Percentiles rank a stretch among this genome's conserved stretches.
These are phyloP conservation scores for Ilyonectria mors-panacis DNA, from an alignment of 2,329 filamentous ascomycete genomes.

Conservation along the genomic window DNA sequence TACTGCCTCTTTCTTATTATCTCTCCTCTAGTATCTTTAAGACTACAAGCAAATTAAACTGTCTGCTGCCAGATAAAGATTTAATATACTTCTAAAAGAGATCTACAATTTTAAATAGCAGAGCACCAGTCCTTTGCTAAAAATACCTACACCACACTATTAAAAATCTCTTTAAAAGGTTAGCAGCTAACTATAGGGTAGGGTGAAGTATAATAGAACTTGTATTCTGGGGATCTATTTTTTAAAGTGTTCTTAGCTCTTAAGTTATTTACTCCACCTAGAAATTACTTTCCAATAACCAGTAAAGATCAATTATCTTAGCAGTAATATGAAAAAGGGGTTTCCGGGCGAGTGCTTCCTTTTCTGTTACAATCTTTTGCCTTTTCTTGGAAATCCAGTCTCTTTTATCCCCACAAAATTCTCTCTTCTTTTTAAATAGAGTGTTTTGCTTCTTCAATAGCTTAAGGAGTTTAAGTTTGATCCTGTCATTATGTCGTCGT, in stretches of 20 bases:
- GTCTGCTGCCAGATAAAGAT: neutral
- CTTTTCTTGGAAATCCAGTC: neutral
- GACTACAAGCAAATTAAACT: neutral
- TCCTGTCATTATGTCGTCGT: neutral
- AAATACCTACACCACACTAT: neutral
- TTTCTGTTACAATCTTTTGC: neutral
- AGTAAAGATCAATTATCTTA: neutral
- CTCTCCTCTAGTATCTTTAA: neutral
- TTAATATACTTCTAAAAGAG: neutral
- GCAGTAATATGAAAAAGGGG: neutral
- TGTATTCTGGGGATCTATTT: neutral
- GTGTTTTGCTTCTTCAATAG: neutral
- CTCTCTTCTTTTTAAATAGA: neutral
- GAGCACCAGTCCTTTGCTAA: neutral
- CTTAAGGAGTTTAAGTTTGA: neutral
- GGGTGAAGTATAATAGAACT: neutral
- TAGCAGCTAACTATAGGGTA: neutral
- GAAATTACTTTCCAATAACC: neutral
- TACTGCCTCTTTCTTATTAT: neutral
- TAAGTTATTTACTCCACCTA: neutral
- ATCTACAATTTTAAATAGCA: neutral
- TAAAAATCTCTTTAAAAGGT: neutral
- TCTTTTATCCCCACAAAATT: neutral
- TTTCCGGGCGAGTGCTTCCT: neutral
- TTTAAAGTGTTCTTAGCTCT: neutral